Percentiles rank a stretch among this genome's conserved stretches.
These are phyloP conservation scores for Brassica napus DNA, from an alignment of 345 rosid genomes.

Conservation along the genomic window DNA sequence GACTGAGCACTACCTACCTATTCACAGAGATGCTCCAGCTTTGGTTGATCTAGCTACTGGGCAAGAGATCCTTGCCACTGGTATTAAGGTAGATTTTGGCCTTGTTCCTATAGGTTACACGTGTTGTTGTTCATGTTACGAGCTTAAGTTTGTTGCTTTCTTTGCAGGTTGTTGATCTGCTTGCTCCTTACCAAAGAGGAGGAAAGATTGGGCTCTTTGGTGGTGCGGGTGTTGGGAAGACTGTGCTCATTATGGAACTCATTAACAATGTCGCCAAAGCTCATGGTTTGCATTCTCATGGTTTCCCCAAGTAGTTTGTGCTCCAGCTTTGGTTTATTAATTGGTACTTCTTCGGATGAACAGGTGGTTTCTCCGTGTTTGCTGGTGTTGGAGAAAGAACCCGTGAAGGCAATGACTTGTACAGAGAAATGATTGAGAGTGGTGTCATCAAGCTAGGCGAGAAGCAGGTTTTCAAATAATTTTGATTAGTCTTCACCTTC, in stretches of 20 bases:
- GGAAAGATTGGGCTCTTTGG: constrained; percentile 99
- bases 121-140: neutral
- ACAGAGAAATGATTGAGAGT: constrained; percentile 99
- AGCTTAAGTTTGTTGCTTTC: neutral
- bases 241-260: constrained; percentile 98
- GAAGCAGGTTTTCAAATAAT: constrained; percentile 60
- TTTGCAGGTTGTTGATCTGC: constrained; percentile 86
- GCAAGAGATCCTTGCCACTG: constrained; percentile 94
- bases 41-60: constrained; percentile 97
- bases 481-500: neutral
- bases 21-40: constrained; percentile 95
- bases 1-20: constrained; percentile 88
- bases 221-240: constrained; percentile 99
- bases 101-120: neutral
- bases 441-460: constrained; percentile 99
- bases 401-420: constrained; percentile 98
- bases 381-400: constrained; percentile 99
- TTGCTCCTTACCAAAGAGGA: constrained; percentile 98
- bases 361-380: constrained; percentile 99
- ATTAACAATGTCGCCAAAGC: constrained; percentile 98
- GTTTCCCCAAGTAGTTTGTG: neutral
- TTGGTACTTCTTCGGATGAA: constrained; percentile 20
- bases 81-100: constrained; percentile 58
- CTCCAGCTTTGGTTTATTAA: neutral
- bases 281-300: constrained; percentile 56